Conservation (phyloP, 768 basidiomycete genomes). For the Rhizopogon vesiculosus region DNA sequence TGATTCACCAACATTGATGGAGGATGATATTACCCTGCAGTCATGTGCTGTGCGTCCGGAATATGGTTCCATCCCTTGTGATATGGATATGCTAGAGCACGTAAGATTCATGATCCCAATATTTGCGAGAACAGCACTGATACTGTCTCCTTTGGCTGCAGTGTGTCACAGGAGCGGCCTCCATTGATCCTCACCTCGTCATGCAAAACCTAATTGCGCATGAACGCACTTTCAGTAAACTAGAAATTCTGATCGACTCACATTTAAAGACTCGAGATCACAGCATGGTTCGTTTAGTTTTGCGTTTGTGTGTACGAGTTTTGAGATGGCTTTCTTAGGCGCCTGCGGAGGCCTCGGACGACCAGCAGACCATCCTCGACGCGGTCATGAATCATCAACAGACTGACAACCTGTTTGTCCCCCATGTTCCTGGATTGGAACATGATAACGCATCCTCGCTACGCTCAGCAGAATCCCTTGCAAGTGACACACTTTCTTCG, state of each 20-base stretch:
- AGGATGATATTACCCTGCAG: neutral
- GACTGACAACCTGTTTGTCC: neutral
- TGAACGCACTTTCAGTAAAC: neutral
- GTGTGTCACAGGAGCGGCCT: neutral
- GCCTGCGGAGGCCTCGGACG: neutral
- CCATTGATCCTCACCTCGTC: neutral
- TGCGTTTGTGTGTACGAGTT: neutral
- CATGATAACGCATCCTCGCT: neutral
- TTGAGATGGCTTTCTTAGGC: neutral
- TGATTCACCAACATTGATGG: neutral
- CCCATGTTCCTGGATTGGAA: neutral
- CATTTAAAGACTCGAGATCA: neutral
- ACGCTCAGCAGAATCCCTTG: neutral
- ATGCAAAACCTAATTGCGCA: neutral
- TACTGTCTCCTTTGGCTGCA: neutral
- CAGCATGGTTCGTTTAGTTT: neutral
- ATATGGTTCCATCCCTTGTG: neutral
- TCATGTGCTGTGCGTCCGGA: neutral
- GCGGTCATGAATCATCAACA: neutral
- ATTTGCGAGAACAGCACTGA: neutral
- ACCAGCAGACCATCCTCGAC: neutral
- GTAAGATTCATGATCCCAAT: neutral
- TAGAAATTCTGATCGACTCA: neutral
- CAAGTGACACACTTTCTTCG: neutral
- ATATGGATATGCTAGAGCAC: neutral